phyloP scores from a whole-genome alignment of 495 filamentous ascomycete species.

The Penicillium paradoxum region DNA sequence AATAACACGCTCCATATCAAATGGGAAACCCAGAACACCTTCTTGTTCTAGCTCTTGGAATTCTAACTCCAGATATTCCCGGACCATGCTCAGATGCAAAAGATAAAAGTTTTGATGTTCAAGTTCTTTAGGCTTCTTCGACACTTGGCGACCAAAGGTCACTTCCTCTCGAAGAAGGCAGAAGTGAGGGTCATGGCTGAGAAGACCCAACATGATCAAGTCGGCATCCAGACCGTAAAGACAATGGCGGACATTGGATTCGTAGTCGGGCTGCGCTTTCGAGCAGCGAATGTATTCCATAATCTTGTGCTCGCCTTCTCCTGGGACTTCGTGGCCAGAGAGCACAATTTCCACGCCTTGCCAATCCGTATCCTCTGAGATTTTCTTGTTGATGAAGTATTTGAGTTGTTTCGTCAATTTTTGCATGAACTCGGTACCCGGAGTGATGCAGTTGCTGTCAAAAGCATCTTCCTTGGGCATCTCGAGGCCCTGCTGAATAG shows the following conservation, averaged over 20 bases:
- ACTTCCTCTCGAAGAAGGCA: conserved; percentile 96
- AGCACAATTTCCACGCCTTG: conserved; percentile 93
- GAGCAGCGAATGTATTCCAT: conserved; percentile 99
- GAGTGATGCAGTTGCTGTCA: conserved; percentile 99
- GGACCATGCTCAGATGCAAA: conserved; percentile 93
- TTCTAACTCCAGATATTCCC: conserved; percentile 94
- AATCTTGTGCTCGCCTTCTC: conserved; percentile 99
- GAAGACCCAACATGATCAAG: conserved; percentile 94
- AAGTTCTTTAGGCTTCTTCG: conserved; percentile 86
- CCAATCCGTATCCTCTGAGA: conserved; percentile 95
- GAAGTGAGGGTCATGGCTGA: conserved; percentile 98
- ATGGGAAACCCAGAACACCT: conserved; percentile 69
- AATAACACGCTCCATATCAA: conserved; percentile 94
- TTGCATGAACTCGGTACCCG: conserved; percentile 97
- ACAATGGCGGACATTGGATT: conserved; percentile 95
- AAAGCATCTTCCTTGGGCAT: conserved; percentile 95
- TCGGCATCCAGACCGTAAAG: conserved; percentile 97
- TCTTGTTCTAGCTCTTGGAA: conserved; percentile 87
- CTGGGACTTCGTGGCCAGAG: conserved; percentile 97
- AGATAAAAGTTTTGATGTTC: conserved; percentile 99
- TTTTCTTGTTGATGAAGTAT: conserved; percentile 98
- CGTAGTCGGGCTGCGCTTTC: conserved; percentile 89
- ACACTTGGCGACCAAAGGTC: conserved; percentile 82
- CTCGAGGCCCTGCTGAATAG: conserved; percentile 78
- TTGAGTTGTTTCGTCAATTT: conserved; percentile 89